Conservation (phyloP, 371 early-diverging fungal genomes). For the Apophysomyces elegans region DNA sequence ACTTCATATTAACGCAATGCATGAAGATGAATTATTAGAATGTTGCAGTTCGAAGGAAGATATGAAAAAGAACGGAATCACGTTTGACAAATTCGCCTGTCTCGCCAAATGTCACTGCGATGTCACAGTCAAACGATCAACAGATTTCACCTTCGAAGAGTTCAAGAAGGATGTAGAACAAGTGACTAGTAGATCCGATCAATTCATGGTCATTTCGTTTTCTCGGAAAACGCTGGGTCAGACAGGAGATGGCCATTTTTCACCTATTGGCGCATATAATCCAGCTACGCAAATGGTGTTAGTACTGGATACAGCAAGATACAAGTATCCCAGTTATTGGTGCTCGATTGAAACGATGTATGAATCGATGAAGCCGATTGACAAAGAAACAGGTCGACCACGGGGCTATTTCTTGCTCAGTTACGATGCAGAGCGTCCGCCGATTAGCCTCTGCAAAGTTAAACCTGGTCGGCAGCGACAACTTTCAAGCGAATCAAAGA, state of each 20-base stretch:
- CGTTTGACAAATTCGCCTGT: slow-evolving; percentile 88
- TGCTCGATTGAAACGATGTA: slow-evolving; percentile 72
- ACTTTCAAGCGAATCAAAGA: background rate
- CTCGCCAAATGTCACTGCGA: slow-evolving; percentile 86
- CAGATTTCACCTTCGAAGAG: slow-evolving; percentile 69
- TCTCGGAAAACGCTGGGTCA: slow-evolving; percentile 80
- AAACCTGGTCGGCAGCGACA: slow-evolving; percentile 8
- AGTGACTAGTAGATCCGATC: slow-evolving; percentile 69
- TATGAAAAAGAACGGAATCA: slow-evolving; percentile 84
- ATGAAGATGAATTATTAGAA: slow-evolving; percentile 80
- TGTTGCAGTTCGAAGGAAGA: slow-evolving; percentile 81
- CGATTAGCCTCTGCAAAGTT: slow-evolving; percentile 44
- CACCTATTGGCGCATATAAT: slow-evolving; percentile 75
- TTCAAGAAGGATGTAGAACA: slow-evolving; percentile 75
- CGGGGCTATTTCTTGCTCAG: slow-evolving; percentile 86
- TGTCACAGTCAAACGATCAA: slow-evolving; percentile 73
- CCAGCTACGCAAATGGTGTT: slow-evolving; percentile 69
- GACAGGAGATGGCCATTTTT: slow-evolving; percentile 91
- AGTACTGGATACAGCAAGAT: slow-evolving; percentile 80
- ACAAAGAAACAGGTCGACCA: slow-evolving; percentile 77
- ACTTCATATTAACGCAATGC: background rate
- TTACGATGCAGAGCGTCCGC: slow-evolving; percentile 50
- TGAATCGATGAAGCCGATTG: slow-evolving; percentile 81
- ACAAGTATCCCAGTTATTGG: slow-evolving; percentile 87
- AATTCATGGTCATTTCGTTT: slow-evolving; percentile 89